Evolutionary conservation across 164 flowering plant genomes (phyloP).

Genomic region (Liquidambar formosana): DNA sequence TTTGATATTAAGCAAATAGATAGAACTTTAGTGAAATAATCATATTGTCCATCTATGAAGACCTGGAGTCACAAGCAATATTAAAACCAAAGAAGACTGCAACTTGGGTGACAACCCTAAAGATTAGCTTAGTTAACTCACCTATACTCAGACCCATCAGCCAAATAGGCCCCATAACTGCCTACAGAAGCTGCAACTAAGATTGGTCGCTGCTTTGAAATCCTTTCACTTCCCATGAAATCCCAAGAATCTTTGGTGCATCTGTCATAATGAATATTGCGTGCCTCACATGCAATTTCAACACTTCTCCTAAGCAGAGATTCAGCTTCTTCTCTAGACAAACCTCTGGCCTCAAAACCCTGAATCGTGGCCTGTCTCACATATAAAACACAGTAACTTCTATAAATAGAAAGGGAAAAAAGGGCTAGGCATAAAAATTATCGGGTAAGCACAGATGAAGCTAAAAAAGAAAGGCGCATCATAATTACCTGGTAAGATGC

Average conservation of each 20-base stretch:
- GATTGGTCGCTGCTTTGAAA: constrained; percentile 30
- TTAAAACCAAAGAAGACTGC: neutral
- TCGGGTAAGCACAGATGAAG: neutral
- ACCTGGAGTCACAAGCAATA: neutral
- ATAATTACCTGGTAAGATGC: constrained; percentile 57
- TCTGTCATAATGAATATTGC: constrained; percentile 40
- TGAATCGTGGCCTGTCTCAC: constrained; percentile 57
- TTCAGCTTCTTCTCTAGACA: constrained; percentile 52
- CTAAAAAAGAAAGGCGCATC: neutral
- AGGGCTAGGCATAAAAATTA: neutral
- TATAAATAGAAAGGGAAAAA: neutral
- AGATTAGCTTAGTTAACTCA: neutral
- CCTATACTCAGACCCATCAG: constrained; percentile 78
- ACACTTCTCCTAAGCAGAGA: constrained; percentile 52
- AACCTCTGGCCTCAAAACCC: constrained; percentile 64
- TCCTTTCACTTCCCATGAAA: constrained; percentile 13
- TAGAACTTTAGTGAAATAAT: too few relatives aligned
- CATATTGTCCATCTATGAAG: too few relatives aligned
- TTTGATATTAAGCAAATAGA: too few relatives aligned
- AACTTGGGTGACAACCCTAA: neutral
- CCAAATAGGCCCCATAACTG: constrained; percentile 70
- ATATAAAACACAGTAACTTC: neutral
- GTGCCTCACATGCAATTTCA: constrained; percentile 57
- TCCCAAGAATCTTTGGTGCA: constrained; percentile 35
- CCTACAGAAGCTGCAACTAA: constrained; percentile 70